Percentiles rank a stretch among this genome's conserved stretches.
These are phyloP conservation scores for Colletotrichum siamense DNA, from an alignment of 2,329 filamentous ascomycete species.

Conservation along the genomic window DNA sequence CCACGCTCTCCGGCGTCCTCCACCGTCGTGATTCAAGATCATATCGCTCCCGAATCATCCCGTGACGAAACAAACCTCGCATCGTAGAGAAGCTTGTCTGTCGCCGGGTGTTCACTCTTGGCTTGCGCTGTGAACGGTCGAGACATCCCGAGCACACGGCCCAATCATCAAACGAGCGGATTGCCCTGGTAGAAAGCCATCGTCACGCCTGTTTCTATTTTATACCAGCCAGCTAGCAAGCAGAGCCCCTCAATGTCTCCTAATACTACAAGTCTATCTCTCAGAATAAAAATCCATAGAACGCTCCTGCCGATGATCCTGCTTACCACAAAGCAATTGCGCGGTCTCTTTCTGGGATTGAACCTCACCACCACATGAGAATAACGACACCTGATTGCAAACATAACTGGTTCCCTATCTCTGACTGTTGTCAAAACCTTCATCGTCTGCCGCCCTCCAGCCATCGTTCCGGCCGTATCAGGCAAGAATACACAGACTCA, in stretches of 20 bases:
- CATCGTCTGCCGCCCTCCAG: neutral
- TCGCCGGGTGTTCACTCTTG: neutral
- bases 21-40: accelerated
- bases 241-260: accelerated
- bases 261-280: neutral
- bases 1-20: neutral
- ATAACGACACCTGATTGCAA: accelerated
- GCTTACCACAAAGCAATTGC: neutral
- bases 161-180: accelerated
- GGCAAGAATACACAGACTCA: neutral
- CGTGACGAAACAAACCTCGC: neutral
- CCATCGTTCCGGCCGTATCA: accelerated
- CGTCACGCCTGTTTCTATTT: neutral
- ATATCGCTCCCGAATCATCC: neutral
- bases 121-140: accelerated
- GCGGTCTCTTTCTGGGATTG: neutral
- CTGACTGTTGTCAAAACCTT: neutral
- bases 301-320: accelerated
- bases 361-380: accelerated
- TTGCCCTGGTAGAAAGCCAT: neutral
- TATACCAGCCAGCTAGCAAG: neutral
- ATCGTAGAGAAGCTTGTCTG: accelerated
- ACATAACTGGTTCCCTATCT: neutral
- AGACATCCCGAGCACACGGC: neutral
- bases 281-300: neutral